Evolutionary conservation across 108 stramenopile species (phyloP), one percentile per base, ranked within the genome.

Genomic region (Licmophora abbreviata): DNA sequence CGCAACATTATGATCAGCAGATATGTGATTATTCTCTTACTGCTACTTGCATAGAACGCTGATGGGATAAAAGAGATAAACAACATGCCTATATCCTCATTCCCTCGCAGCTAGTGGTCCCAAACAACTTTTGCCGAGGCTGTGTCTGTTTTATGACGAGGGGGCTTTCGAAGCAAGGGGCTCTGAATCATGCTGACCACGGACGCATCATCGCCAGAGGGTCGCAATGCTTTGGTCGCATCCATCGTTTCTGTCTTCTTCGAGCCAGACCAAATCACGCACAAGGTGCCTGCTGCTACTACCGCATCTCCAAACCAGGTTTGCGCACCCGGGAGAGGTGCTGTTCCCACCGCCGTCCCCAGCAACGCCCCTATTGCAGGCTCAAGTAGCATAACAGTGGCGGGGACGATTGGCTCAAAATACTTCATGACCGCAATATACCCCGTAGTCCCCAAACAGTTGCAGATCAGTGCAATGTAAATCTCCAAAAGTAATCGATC

Each of bases 401-500:
- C 17, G 1, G 62, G 36, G 4, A 69, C 68, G 26, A 74, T 42
- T 0, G 68, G 46, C 18, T 74, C 73, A 37, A 74, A 74, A 29
- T 74, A 74, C 17, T 74, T 69, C 68, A 74, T 57, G 45, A 69
- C 53, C 0, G 68, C 68, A 44, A 74, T 44, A 27, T 66, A 74
- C 6, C 73, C 73, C 17, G 53, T 66, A 5, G 64, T 74, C 0
- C 73, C 68, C 11, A 74, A 32, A 20, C 44, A 36, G 53, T 74
- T 74, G 46, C 73, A 74, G 10, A 68, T 29, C 23, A 74, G n/a
- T 3, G 59, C 73, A 22, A 74, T 61, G 37, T 40, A 74, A n/a
- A 74, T 10, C 49, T 74, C 73, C 4, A 74, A 38, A 14, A 51
- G 42, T 5, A 74, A 29, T 3, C 73, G 58, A 47, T 74, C 73